Percentiles rank a stretch among this genome's conserved stretches.
These are phyloP conservation scores for Monosporascus sp. DNA, from an alignment of 2,329 filamentous ascomycete species.

Conservation along the genomic window DNA sequence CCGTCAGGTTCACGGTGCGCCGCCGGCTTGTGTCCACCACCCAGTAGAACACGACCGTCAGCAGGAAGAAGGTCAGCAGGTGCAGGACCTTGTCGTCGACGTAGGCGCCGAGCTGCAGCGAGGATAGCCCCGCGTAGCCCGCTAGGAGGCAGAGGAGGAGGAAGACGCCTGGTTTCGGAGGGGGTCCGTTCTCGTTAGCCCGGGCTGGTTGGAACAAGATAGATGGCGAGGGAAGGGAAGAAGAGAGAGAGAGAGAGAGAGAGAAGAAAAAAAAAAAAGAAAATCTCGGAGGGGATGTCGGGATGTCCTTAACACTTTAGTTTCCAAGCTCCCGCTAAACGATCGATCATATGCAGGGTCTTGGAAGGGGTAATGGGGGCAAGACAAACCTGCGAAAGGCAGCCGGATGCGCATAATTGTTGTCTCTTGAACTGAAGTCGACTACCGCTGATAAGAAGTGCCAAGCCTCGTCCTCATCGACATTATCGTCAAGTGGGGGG, in stretches of 20 bases:
- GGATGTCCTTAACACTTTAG: neutral
- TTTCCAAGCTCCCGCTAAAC: neutral
- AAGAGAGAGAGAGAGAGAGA: no score
- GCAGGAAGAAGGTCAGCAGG: slow-evolving; percentile 79
- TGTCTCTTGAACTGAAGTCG: neutral
- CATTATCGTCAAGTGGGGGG: neutral
- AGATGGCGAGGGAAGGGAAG: no score
- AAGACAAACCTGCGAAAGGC: slow-evolving; percentile 73
- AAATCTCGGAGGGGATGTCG: neutral
- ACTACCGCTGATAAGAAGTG: neutral
- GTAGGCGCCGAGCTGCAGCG: slow-evolving; percentile 47
- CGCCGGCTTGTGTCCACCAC: slow-evolving; percentile 86
- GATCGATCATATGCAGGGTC: neutral
- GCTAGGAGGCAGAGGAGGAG: slow-evolving; percentile 66
- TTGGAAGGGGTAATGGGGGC: neutral
- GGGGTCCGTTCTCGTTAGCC: slow-evolving; percentile 6
- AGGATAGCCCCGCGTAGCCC: slow-evolving; percentile 74
- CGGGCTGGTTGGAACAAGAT: no score
- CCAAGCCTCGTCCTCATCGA: neutral
- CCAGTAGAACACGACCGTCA: slow-evolving; percentile 93
- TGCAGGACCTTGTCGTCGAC: slow-evolving; percentile 91
- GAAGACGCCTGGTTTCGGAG: slow-evolving; percentile 55
- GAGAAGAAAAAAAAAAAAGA: no score
- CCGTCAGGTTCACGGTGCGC: slow-evolving; percentile 76
- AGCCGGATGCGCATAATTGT: slow-evolving; percentile 74